Percentiles rank a stretch among this genome's conserved stretches.
Conservation (phyloP, 345 rosid species). For the Gossypium mustelinum region DNA sequence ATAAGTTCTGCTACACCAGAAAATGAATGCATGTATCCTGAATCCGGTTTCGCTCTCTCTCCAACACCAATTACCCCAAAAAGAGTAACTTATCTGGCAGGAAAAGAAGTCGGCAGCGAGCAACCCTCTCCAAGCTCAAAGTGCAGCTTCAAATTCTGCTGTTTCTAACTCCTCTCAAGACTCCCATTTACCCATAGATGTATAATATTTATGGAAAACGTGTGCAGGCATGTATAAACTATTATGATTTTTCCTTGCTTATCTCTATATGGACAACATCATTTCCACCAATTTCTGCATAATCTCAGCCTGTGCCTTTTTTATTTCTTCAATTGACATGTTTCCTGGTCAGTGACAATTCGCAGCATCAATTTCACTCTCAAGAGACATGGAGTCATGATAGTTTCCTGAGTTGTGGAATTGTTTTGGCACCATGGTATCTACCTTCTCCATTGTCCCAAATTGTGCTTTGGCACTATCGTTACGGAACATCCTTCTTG, state of each 20-base stretch:
- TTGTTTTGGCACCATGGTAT: neutral
- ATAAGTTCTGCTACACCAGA: neutral
- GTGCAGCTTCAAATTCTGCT: neutral
- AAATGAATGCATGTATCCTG: neutral
- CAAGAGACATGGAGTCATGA: slow-evolving; percentile 42
- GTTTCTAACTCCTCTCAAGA: neutral
- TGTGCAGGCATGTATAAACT: neutral
- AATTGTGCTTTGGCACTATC: slow-evolving; percentile 17
- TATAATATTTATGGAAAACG: neutral
- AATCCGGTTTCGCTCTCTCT: neutral
- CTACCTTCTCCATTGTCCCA: slow-evolving; percentile 14
- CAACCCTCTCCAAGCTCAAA: neutral
- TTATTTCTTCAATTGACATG: slow-evolving; percentile 77
- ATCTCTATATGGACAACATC: slow-evolving; percentile 31
- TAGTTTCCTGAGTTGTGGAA: slow-evolving; percentile 26
- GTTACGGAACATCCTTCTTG: slow-evolving; percentile 17
- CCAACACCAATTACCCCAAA: neutral
- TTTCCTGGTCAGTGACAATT: slow-evolving; percentile 48
- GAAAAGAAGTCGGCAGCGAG: neutral
- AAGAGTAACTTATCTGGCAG: neutral
- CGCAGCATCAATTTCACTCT: slow-evolving; percentile 73
- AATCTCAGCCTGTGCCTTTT: slow-evolving; percentile 55
- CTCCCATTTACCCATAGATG: neutral
- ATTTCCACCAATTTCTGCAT: slow-evolving; percentile 30
- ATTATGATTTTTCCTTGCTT: slow-evolving; percentile 35